These are phyloP conservation scores for Daedaleopsis nitida DNA, from an alignment of 768 basidiomycete genomes.

Conservation along the genomic window DNA sequence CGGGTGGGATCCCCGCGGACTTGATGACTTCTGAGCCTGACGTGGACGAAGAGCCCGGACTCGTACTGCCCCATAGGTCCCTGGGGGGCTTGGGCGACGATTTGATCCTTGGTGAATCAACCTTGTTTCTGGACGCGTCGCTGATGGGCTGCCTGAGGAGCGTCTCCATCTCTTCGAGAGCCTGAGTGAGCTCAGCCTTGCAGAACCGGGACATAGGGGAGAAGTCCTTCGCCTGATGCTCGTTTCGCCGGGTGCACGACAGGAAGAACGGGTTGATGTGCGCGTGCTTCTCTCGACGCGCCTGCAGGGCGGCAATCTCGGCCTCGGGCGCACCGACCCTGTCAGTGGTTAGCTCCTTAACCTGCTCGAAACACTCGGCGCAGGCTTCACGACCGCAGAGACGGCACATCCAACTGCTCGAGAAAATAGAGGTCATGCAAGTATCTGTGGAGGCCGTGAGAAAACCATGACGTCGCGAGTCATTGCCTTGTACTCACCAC, in stretches of 20 bases:
- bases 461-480: background rate
- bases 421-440: conserved; percentile 92
- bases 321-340: conserved; percentile 47
- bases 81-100: conserved; percentile 10
- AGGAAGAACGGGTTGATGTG: conserved; percentile 76
- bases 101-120: conserved; percentile 6
- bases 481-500: conserved; percentile 53
- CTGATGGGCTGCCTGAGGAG: conserved; percentile 40
- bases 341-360: conserved; percentile 63
- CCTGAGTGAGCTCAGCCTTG: conserved; percentile 58
- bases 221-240: conserved; percentile 69
- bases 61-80: conserved; percentile 6
- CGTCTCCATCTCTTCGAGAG: conserved; percentile 70
- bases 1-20: conserved; percentile 2
- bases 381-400: conserved; percentile 90
- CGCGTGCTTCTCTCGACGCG: conserved; percentile 58
- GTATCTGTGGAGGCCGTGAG: conserved; percentile 56
- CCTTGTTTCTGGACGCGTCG: conserved; percentile 9
- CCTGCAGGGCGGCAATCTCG: conserved; percentile 52
- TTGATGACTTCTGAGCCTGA: conserved; percentile 5
- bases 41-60: conserved; percentile 7
- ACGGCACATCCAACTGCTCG: conserved; percentile 89
- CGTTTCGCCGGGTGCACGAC: conserved; percentile 68
- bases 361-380: conserved; percentile 75
- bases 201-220: conserved; percentile 82